phyloP scores from a whole-genome alignment of 2,329 filamentous ascomycete genomes.

The Verticillium dahliae region DNA sequence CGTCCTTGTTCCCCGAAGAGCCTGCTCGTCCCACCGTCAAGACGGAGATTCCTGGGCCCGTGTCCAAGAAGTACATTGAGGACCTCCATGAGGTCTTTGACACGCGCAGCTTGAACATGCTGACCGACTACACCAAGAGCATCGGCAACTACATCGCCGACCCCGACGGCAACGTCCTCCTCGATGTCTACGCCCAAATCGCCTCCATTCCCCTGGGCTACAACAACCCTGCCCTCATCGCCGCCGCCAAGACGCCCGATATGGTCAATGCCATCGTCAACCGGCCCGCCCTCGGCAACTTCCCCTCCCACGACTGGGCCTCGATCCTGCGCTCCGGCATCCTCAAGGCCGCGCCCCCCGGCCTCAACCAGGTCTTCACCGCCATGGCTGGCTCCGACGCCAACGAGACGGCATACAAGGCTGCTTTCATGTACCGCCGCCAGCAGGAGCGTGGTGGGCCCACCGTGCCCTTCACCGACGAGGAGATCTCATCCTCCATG shows the following conservation, averaged over 20 bases:
- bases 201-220: constrained; percentile 89
- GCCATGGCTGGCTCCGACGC: constrained; percentile 84
- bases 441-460: constrained; percentile 74
- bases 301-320: constrained; percentile 80
- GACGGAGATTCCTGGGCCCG: constrained; percentile 67
- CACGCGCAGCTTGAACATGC: constrained; percentile 78
- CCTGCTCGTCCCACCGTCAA: constrained; percentile 46
- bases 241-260: constrained; percentile 65
- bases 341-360: constrained; percentile 75
- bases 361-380: constrained; percentile 84
- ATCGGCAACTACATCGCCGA: constrained; percentile 76
- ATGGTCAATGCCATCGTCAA: constrained; percentile 82
- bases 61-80: constrained; percentile 60
- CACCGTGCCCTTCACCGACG: constrained; percentile 69
- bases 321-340: constrained; percentile 73
- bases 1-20: constrained; percentile 37
- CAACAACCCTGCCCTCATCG: constrained; percentile 73
- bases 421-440: constrained; percentile 87
- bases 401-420: constrained; percentile 93
- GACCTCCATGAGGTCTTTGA: constrained; percentile 77
- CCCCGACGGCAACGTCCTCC: constrained; percentile 62
- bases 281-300: constrained; percentile 84
- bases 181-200: constrained; percentile 86
- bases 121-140: constrained; percentile 68
- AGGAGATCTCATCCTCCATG: constrained; percentile 72